Conservation (phyloP, 164 flowering plant species). For the Umbellularia californica region DNA sequence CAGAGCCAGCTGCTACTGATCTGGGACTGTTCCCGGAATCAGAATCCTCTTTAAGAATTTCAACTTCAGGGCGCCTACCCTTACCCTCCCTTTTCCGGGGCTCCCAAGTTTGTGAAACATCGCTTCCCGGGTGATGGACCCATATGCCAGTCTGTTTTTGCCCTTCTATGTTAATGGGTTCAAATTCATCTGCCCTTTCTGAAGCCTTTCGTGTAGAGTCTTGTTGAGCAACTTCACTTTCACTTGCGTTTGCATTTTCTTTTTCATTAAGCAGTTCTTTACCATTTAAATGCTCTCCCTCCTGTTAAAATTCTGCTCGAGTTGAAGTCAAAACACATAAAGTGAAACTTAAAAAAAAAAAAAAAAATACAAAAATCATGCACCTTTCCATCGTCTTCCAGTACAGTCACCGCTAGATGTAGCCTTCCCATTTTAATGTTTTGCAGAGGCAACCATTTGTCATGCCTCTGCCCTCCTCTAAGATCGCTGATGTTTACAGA, state of each 20-base stretch:
- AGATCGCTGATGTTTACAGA: constrained; percentile 52
- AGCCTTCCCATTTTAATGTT: constrained; percentile 79
- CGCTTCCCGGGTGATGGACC: constrained; percentile 87
- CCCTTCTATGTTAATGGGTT: constrained; percentile 75
- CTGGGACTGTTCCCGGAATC: too few relatives aligned
- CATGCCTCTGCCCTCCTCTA: constrained; percentile 71
- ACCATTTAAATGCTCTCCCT: constrained; percentile 8
- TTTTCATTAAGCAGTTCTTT: constrained; percentile 22
- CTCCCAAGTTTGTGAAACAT: constrained; percentile 69
- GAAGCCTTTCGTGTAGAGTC: constrained; percentile 30
- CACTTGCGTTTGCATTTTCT: constrained; percentile 12
- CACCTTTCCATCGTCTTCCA: constrained; percentile 54
- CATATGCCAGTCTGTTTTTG: constrained; percentile 66
- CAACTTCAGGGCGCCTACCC: constrained; percentile 25
- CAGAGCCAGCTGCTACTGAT: constrained; percentile 7
- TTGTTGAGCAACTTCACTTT: constrained; percentile 21
- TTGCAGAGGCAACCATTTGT: constrained; percentile 86
- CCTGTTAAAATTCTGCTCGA: constrained; percentile 30
- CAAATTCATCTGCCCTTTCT: constrained; percentile 52
- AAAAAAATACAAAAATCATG: background rate
- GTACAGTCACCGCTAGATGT: constrained; percentile 73
- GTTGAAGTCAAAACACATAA: background rate
- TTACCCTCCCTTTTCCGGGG: constrained; percentile 70
- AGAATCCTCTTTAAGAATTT: constrained; percentile 28
- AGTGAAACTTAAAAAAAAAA: background rate